These are phyloP conservation scores for Polytrichum formosum DNA, from an alignment of 225 moss, liverwort and hornwort genomes.

Conservation along the genomic window DNA sequence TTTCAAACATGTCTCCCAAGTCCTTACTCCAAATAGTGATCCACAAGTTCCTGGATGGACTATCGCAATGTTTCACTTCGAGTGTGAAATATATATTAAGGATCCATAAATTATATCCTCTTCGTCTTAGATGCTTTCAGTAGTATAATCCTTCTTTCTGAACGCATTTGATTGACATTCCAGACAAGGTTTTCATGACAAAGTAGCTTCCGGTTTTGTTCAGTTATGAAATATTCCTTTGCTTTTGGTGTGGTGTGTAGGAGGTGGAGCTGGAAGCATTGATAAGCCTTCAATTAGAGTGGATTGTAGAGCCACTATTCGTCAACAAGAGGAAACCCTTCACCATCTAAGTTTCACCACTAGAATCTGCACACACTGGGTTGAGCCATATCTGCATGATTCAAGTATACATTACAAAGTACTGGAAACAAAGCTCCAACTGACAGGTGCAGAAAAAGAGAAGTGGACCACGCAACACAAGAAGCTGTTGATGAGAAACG, in stretches of 20 bases:
- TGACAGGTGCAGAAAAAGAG: slow-evolving; percentile 23
- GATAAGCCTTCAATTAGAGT: slow-evolving; percentile 46
- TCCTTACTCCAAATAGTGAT: too few species aligned
- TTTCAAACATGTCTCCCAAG: too few species aligned
- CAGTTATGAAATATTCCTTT: background rate
- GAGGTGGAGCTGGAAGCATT: slow-evolving; percentile 42
- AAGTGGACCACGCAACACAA: slow-evolving; percentile 34
- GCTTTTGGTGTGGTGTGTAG: slow-evolving; percentile 12
- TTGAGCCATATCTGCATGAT: too few species aligned
- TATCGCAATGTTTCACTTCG: too few species aligned
- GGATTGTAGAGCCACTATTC: slow-evolving; percentile 52
- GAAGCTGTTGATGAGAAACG: slow-evolving; percentile 41
- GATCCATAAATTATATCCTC: too few species aligned
- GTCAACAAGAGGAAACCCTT: slow-evolving; percentile 44
- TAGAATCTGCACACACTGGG: background rate
- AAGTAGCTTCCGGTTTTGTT: background rate
- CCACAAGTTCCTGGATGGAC: too few species aligned
- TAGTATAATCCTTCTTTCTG: too few species aligned
- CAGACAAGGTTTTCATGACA: too few species aligned
- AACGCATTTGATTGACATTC: too few species aligned
- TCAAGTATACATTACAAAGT: too few species aligned
- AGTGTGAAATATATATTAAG: too few species aligned
- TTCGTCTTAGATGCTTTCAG: too few species aligned
- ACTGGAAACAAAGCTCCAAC: slow-evolving; percentile 25
- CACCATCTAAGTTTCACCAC: slow-evolving; percentile 2